Percentiles rank a stretch among this genome's conserved stretches.
phyloP scores from a whole-genome alignment of 1,284 basidiomycete genomes.

The Marasmius sp. region DNA sequence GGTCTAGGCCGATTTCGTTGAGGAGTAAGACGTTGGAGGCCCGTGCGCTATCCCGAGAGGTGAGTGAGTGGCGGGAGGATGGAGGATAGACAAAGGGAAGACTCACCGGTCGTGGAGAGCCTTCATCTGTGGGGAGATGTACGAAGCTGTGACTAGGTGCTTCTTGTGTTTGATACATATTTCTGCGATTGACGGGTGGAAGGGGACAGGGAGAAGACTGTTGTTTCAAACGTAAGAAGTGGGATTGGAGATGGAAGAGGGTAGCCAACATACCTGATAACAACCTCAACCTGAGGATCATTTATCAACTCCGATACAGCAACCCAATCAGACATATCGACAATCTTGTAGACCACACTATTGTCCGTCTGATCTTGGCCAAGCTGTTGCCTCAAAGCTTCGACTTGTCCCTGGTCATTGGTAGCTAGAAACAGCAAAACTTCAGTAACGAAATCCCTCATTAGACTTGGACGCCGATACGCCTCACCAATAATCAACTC shows the following conservation, averaged over 20 bases:
- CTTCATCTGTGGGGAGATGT: slow-evolving; percentile 83
- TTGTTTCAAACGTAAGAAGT: neutral
- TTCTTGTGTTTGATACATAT: slow-evolving; percentile 74
- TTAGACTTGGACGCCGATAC: slow-evolving; percentile 16
- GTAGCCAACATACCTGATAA: slow-evolving; percentile 36
- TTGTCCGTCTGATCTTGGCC: slow-evolving; percentile 50
- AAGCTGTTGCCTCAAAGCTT: slow-evolving; percentile 34
- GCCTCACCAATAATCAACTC: slow-evolving; percentile 72
- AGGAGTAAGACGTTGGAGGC: slow-evolving; percentile 74
- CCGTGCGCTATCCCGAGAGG: slow-evolving; percentile 50
- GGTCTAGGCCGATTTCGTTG: slow-evolving; percentile 94
- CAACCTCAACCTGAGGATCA: slow-evolving; percentile 51
- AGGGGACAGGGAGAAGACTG: slow-evolving; percentile 78
- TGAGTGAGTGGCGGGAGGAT: neutral
- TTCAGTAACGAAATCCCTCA: too few species aligned
- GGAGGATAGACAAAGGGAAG: neutral
- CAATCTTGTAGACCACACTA: slow-evolving; percentile 57
- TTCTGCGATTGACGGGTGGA: slow-evolving; percentile 79
- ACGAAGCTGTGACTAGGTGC: slow-evolving; percentile 91
- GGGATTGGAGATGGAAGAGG: neutral
- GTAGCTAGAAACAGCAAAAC: slow-evolving; percentile 55
- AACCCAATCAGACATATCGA: slow-evolving; percentile 63
- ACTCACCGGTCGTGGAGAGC: slow-evolving; percentile 64
- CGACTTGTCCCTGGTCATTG: slow-evolving; percentile 39
- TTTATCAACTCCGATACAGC: slow-evolving; percentile 56